Conservation (phyloP, 1,284 basidiomycete species). For the Ganoderma boninense region DNA sequence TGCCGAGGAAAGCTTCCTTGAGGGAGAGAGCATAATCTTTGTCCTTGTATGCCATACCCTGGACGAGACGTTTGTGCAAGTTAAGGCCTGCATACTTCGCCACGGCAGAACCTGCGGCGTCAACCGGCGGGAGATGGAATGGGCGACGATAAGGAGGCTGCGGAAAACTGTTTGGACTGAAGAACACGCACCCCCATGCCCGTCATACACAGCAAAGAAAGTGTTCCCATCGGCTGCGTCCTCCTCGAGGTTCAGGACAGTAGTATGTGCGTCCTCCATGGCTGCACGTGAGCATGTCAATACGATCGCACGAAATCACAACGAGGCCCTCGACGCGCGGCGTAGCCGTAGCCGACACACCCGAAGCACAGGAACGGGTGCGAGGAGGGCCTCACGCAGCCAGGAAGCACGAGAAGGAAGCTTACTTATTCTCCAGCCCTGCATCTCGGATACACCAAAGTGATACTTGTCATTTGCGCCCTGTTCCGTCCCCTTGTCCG, state of each 20-base stretch:
- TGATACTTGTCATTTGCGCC: conserved; percentile 84
- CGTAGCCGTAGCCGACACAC: not conserved
- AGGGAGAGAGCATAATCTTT: conserved; percentile 81
- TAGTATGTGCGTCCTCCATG: conserved; percentile 99
- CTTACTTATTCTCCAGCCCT: conserved; percentile 99
- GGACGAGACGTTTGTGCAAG: conserved; percentile 83
- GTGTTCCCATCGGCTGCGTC: conserved; percentile 62
- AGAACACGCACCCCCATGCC: conserved; percentile 84
- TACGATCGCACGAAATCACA: not conserved
- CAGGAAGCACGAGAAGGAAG: conserved; percentile 28
- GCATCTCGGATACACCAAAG: conserved; percentile 96
- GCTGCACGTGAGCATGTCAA: conserved; percentile 52
- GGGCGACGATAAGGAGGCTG: conserved; percentile 14
- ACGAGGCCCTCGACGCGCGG: conserved; percentile 9
- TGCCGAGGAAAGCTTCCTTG: conserved; percentile 91
- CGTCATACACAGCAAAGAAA: conserved; percentile 98
- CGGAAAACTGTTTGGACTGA: conserved; percentile 13
- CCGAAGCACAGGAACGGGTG: conserved; percentile 15
- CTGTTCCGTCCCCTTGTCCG: conserved; percentile 84
- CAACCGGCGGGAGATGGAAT: not conserved
- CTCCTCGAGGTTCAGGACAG: conserved; percentile 74
- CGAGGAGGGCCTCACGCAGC: conserved; percentile 4
- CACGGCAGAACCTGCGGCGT: conserved; percentile 77
- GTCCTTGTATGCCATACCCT: conserved; percentile 78
- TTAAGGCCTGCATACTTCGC: conserved; percentile 93